These are phyloP conservation scores for Ashbya aceris DNA, from an alignment of 1,139 yeast species.

Conservation along the genomic window DNA sequence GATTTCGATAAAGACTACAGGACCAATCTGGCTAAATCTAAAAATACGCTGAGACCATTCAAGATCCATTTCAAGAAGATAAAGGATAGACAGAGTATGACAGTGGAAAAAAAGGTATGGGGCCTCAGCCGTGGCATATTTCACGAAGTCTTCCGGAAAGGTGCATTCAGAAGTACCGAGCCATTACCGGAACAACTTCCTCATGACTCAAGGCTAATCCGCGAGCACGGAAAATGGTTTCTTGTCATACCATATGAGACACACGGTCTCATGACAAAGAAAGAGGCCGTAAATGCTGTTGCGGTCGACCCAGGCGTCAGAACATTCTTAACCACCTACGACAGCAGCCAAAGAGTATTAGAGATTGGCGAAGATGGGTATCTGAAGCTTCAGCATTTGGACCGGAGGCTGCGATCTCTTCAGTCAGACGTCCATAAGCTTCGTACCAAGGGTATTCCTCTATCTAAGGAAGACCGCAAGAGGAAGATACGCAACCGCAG, in stretches of 20 bases:
- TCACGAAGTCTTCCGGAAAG: neutral
- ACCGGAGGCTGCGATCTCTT: slow-evolving; percentile 1
- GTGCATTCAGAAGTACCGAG: neutral
- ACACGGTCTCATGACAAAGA: neutral
- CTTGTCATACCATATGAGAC: slow-evolving; percentile 1
- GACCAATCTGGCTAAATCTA: slow-evolving; percentile 3
- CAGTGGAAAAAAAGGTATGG: slow-evolving; percentile 4
- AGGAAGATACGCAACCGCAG: slow-evolving; percentile 2
- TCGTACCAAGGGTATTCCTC: neutral
- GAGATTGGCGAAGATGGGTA: slow-evolving; percentile 3
- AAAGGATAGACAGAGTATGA: slow-evolving; percentile 1
- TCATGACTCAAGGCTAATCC: slow-evolving; percentile 1
- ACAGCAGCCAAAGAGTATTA: neutral
- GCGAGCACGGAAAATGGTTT: slow-evolving; percentile 3
- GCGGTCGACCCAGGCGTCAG: slow-evolving; percentile 2
- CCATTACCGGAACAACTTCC: slow-evolving; percentile 2
- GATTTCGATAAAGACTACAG: slow-evolving; percentile 2
- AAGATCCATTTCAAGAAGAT: slow-evolving; percentile 1
- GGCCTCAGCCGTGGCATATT: slow-evolving; percentile 1
- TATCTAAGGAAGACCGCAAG: slow-evolving; percentile 1
- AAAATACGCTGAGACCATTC: slow-evolving; percentile 1
- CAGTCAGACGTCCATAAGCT: slow-evolving; percentile 3
- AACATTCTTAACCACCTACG: slow-evolving; percentile 3
- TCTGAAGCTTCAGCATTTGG: slow-evolving; percentile 1
- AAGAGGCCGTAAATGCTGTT: slow-evolving; percentile 1